Evolutionary conservation across 2,329 filamentous ascomycete species (phyloP), one percentile per base, ranked within the genome.

Genomic region (Penicillium sp.): DNA sequence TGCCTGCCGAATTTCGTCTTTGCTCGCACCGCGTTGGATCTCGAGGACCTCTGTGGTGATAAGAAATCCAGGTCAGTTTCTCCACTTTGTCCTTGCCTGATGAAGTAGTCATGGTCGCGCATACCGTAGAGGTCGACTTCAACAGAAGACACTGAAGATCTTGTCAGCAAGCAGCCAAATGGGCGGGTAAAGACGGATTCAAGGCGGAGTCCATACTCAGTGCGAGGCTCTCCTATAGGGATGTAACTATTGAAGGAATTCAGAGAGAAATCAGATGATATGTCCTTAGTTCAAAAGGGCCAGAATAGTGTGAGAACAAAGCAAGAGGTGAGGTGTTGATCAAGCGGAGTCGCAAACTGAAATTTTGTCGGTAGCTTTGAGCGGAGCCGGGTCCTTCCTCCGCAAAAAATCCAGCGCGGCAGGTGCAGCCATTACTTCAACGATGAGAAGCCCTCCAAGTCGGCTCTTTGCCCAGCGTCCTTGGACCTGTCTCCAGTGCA

Each of bases 1-100:
- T 54, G 91, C 91, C 74, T 95, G 95, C 72, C 93, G 95, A 73
- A 97, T 87, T 64, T 95, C 88, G 48, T 86, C 82, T 64, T 86
- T 85, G 54, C 78, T 84, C 45, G 91, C 88, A 54, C 75, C 75
- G 68, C 80, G 86, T 45, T 84, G 77, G 62, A 97, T 81, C 52
- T 83, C 87, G 54, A 97, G 83, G 62, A 95, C 78, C 75, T 86
- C 91, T 95, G 66, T 49, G 55, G 46, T 37, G 23, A 43, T 29
- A 46, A 42, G 15, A 41, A 20, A 42, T 23, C 10, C 15, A 20
- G 8, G 35, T 60, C 44, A 59, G 47, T 46, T 24, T 31, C 6
- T 33, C 12, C 31, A 7, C 29, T 35, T 25, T 41, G 15, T 20
- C 33, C 15, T 20, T 12, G 33, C 3, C 8, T 8, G 15, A 37